Evolutionary conservation across 345 rosid species (phyloP).

Genomic region (Euphorbia peplus): DNA sequence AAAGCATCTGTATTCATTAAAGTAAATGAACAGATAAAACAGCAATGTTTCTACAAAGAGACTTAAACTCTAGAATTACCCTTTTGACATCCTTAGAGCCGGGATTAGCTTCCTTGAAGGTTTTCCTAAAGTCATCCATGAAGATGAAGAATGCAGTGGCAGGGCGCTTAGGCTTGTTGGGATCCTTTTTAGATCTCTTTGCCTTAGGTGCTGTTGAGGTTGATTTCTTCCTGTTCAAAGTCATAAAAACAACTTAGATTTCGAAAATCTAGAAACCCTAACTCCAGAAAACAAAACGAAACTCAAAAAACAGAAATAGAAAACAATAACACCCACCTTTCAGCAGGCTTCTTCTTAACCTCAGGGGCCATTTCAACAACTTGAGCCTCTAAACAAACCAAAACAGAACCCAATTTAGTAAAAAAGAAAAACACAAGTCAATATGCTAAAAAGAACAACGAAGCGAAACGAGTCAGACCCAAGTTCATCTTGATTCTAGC

Average conservation of each 20-base stretch:
- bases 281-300: too few relatives aligned
- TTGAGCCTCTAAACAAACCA: conserved; percentile 54
- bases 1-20: background rate
- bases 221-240: conserved; percentile 53
- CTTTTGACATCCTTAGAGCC: conserved; percentile 48
- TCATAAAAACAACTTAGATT: background rate
- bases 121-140: conserved; percentile 76
- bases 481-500: conserved; percentile 74
- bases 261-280: background rate
- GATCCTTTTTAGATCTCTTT: conserved; percentile 54
- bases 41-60: background rate
- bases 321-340: conserved; percentile 36
- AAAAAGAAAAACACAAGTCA: background rate
- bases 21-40: background rate
- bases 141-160: conserved; percentile 85
- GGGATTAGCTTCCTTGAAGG: conserved; percentile 58
- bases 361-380: conserved; percentile 65
- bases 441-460: background rate
- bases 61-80: conserved; percentile 13
- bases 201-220: conserved; percentile 62
- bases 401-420: background rate
- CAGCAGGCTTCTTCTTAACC: conserved; percentile 56
- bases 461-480: conserved; percentile 35
- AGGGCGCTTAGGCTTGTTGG: conserved; percentile 69
- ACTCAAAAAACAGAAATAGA: too few relatives aligned